phyloP scores from a whole-genome alignment of 139 green algal species.

The Chlamydomonas eustigma region DNA sequence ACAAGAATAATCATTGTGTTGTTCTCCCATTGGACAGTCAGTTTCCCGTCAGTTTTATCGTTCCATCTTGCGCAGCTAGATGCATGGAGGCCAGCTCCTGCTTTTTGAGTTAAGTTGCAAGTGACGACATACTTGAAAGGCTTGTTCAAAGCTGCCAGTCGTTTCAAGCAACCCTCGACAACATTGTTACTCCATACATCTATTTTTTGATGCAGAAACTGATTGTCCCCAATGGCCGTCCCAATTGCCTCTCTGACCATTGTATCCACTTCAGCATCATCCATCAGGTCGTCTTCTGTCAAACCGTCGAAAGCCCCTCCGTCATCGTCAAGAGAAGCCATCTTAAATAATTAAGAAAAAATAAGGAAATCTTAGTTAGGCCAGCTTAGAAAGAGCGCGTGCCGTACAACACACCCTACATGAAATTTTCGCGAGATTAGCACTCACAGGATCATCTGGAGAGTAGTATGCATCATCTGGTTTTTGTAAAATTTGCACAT shows the following conservation, averaged over 20 bases:
- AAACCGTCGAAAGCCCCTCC: slow-evolving; percentile 38
- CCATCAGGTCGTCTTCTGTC: slow-evolving; percentile 75
- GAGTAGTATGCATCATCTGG: too few relatives aligned
- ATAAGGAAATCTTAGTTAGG: too few relatives aligned
- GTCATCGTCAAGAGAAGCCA: slow-evolving; percentile 9
- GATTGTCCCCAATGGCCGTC: slow-evolving; percentile 57
- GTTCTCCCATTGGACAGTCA: slow-evolving; percentile 84
- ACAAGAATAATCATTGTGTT: slow-evolving; percentile 71
- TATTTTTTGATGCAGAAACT: slow-evolving; percentile 69
- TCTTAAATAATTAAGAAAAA: too few relatives aligned
- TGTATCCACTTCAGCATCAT: slow-evolving; percentile 80
- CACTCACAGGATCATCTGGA: too few relatives aligned
- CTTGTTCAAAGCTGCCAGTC: slow-evolving; percentile 67
- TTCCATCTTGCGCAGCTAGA: slow-evolving; percentile 75
- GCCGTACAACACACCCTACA: too few relatives aligned
- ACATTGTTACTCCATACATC: slow-evolving; percentile 69
- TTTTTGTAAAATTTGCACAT: too few relatives aligned
- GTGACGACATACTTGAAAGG: slow-evolving; percentile 80
- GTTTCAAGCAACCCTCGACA: slow-evolving; percentile 76
- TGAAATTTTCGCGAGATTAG: too few relatives aligned
- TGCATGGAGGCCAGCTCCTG: slow-evolving; percentile 71
- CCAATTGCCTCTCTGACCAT: slow-evolving; percentile 65
- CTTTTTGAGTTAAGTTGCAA: slow-evolving; percentile 76
- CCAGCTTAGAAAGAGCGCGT: too few relatives aligned
- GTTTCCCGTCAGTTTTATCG: slow-evolving; percentile 79